Conservation (phyloP, 2,329 filamentous ascomycete genomes). For the Colletotrichum siamense region DNA sequence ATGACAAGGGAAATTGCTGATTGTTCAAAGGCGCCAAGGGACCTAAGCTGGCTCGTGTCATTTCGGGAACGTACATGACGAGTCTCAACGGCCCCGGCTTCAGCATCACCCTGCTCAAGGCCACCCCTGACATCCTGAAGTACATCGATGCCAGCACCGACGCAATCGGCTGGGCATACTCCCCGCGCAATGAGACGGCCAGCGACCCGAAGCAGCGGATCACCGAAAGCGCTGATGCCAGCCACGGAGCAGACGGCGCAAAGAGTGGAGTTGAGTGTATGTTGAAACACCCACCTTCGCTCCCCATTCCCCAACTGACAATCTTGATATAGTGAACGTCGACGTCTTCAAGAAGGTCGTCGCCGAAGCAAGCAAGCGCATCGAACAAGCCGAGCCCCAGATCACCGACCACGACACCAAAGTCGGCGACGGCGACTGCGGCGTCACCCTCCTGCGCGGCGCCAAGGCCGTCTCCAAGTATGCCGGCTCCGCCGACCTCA, state of each 20-base stretch:
- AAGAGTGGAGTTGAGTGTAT: conserved; percentile 9
- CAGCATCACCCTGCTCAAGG: conserved; percentile 69
- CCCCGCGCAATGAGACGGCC: neutral
- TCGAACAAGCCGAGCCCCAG: conserved; percentile 45
- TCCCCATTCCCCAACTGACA: neutral
- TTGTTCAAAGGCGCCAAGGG: neutral
- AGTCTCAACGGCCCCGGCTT: conserved; percentile 76
- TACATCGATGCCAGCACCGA: conserved; percentile 72
- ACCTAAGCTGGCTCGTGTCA: conserved; percentile 37
- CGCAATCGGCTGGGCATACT: conserved; percentile 66
- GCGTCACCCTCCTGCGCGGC: conserved; percentile 43
- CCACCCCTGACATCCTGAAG: conserved; percentile 69
- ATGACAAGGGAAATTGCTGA: conserved; percentile 52
- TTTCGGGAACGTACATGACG: conserved; percentile 74
- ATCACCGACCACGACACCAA: conserved; percentile 35
- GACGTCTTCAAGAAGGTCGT: conserved; percentile 4
- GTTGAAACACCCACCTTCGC: conserved; percentile 11
- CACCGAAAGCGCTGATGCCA: conserved; percentile 66
- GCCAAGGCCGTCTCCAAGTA: conserved; percentile 65
- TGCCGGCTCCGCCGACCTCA: conserved; percentile 47
- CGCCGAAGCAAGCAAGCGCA: neutral
- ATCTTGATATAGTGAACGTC: neutral
- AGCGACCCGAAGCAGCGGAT: conserved; percentile 58
- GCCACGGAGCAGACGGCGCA: conserved; percentile 49
- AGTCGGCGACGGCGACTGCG: conserved; percentile 40